These are phyloP conservation scores for Alternaria hordeiaustralica DNA, from an alignment of 2,329 filamentous ascomycete genomes.

Conservation along the genomic window DNA sequence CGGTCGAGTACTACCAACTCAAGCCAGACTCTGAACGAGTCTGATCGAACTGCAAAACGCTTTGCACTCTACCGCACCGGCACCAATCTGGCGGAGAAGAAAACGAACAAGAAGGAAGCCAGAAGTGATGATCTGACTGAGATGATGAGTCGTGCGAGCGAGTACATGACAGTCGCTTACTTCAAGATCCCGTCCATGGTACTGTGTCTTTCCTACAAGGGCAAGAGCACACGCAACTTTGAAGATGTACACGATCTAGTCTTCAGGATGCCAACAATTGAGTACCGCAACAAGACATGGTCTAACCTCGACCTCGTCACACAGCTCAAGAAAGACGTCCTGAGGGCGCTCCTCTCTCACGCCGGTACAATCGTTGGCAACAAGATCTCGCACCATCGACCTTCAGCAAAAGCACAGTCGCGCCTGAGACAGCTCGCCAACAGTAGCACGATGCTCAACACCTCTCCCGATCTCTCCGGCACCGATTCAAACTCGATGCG, in stretches of 20 bases:
- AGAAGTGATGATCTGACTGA: conserved; percentile 89
- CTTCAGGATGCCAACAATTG: conserved; percentile 90
- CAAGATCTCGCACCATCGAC: conserved; percentile 90
- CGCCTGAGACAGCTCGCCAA: conserved; percentile 85
- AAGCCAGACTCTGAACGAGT: conserved; percentile 33
- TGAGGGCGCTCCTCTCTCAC: conserved; percentile 91
- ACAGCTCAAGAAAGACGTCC: conserved; percentile 91
- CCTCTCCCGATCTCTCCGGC: conserved; percentile 41
- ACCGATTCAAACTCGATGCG: conserved; percentile 39
- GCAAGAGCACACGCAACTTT: conserved; percentile 91
- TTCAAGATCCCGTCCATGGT: conserved; percentile 96
- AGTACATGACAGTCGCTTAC: conserved; percentile 96
- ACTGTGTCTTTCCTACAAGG: conserved; percentile 94
- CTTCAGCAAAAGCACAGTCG: conserved; percentile 77
- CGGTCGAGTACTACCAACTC: conserved; percentile 35
- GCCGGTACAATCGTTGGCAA: conserved; percentile 96
- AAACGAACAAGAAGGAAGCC: conserved; percentile 60
- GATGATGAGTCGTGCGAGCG: conserved; percentile 94
- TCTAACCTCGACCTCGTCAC: conserved; percentile 94
- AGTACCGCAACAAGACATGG: conserved; percentile 99
- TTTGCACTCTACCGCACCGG: conserved; percentile 50
- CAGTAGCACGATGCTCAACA: conserved; percentile 68
- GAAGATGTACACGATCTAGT: conserved; percentile 98
- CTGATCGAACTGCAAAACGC: conserved; percentile 46
- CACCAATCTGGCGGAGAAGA: conserved; percentile 53